These are phyloP conservation scores for Sphaerostilbella broomeana DNA, from an alignment of 2,329 filamentous ascomycete species.

Conservation along the genomic window DNA sequence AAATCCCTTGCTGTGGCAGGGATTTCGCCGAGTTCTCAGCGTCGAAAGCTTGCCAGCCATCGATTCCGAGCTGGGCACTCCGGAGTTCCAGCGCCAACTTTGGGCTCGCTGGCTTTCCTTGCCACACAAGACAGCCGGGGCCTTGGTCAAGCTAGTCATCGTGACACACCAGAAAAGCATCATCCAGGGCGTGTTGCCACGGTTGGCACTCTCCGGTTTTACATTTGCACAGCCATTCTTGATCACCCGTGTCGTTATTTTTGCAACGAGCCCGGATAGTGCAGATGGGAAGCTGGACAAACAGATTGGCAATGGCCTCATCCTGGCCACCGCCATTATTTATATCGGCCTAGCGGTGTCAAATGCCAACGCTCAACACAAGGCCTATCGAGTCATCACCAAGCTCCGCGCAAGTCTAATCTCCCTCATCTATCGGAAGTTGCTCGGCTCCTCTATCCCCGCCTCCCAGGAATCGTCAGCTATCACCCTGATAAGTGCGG, in stretches of 20 bases:
- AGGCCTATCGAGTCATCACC: slow-evolving; percentile 26
- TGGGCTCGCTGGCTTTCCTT: too few species aligned
- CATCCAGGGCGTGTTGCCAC: too few species aligned
- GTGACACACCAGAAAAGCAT: too few species aligned
- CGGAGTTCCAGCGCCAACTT: too few species aligned
- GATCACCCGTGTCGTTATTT: slow-evolving; percentile 20
- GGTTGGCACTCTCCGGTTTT: too few species aligned
- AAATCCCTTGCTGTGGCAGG: too few species aligned
- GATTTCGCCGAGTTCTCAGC: too few species aligned
- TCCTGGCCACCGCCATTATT: slow-evolving; percentile 32
- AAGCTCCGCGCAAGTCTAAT: slow-evolving; percentile 27
- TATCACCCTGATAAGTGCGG: slow-evolving; percentile 39
- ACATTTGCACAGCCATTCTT: slow-evolving; percentile 36
- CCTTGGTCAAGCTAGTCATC: too few species aligned
- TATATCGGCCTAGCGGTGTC: slow-evolving; percentile 36
- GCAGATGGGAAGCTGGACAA: too few species aligned
- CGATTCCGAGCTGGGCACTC: too few species aligned
- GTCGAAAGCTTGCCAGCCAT: too few species aligned
- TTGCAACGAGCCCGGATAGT: neutral
- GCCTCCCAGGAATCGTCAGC: slow-evolving; percentile 29
- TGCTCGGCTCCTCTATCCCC: slow-evolving; percentile 24
- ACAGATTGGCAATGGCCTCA: slow-evolving; percentile 27
- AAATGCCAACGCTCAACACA: slow-evolving; percentile 23
- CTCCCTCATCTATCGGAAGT: slow-evolving; percentile 45
- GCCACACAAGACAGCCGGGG: too few species aligned